A percentile compares a stretch with the other conserved stretches of the same genome.
Evolutionary conservation across 805 yeast genomes (phyloP).

Genomic region (Candida insectalens): DNA sequence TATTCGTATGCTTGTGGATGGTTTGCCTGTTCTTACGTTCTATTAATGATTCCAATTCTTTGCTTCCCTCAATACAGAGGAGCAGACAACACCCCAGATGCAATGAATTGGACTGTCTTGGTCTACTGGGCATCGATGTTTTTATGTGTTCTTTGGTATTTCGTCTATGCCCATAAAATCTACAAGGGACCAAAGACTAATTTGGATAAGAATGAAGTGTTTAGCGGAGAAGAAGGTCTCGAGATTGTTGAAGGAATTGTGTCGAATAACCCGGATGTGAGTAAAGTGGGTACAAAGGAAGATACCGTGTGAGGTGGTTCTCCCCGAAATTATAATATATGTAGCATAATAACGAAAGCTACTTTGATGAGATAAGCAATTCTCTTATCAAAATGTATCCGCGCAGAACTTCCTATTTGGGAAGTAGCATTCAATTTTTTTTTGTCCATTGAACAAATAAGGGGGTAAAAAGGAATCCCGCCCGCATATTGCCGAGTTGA

Average conservation of each 20-base stretch:
- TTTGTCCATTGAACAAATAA: too few species aligned
- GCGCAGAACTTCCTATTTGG: too few species aligned
- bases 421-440: too few species aligned
- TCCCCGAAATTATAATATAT: too few species aligned
- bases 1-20: constrained; percentile 37
- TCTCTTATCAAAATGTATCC: too few species aligned
- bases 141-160: constrained; percentile 36
- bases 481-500: too few species aligned
- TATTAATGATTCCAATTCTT: constrained; percentile 47
- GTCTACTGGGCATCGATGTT: constrained; percentile 52
- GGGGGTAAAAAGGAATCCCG: too few species aligned
- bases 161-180: constrained; percentile 44
- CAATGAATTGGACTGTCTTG: constrained; percentile 55
- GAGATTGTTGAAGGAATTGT: constrained; percentile 13
- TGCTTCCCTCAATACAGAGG: constrained; percentile 43
- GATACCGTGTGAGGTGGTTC: too few species aligned
- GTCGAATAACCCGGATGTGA: too few species aligned
- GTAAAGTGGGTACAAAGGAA: too few species aligned
- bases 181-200: constrained; percentile 54
- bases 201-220: constrained; percentile 27
- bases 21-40: constrained; percentile 37
- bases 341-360: too few species aligned
- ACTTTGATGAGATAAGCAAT: too few species aligned
- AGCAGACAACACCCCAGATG: constrained; percentile 23
- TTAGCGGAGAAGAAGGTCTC: constrained; percentile 19